A percentile compares a stretch with the other conserved stretches of the same genome.
Conservation (phyloP, 2,329 filamentous ascomycete species). For the Ceratocystis cacaofunesta region DNA sequence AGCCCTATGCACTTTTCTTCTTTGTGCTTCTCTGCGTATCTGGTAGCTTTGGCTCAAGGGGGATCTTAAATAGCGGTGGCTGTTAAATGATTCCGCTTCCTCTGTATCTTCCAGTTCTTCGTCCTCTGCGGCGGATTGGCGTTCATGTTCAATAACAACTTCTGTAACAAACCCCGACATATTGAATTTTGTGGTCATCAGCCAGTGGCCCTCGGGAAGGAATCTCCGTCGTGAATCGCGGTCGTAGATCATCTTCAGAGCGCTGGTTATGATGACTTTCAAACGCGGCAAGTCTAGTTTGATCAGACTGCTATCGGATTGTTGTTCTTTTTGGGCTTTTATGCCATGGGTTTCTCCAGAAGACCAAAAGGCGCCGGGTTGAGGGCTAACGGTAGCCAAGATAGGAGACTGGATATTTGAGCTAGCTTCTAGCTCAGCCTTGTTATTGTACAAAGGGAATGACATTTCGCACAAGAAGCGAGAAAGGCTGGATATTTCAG, state of each 20-base stretch:
- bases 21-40: conserved; percentile 14
- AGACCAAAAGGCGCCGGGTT: background rate
- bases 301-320: conserved; percentile 5
- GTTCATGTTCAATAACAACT: conserved; percentile 77
- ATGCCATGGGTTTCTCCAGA: background rate
- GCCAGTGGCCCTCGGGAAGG: conserved; percentile 71
- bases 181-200: conserved; percentile 79
- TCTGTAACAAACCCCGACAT: conserved; percentile 77
- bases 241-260: conserved; percentile 81
- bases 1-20: conserved; percentile 40
- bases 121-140: conserved; percentile 44
- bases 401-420: background rate
- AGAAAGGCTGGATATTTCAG: conserved; percentile 59
- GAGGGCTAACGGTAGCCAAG: background rate
- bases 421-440: conserved; percentile 35
- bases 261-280: conserved; percentile 61
- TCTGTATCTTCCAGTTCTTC: conserved; percentile 26
- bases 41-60: background rate
- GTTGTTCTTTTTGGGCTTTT: conserved; percentile 17
- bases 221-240: conserved; percentile 81
- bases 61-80: background rate
- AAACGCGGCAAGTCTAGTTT: conserved; percentile 58
- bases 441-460: conserved; percentile 77
- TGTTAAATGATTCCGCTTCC: conserved; percentile 18
- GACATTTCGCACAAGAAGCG: conserved; percentile 80